A percentile compares a stretch with the other conserved stretches of the same genome.
These are phyloP conservation scores for Barnettozyma vustinii DNA, from an alignment of 805 yeast genomes.

Conservation along the genomic window DNA sequence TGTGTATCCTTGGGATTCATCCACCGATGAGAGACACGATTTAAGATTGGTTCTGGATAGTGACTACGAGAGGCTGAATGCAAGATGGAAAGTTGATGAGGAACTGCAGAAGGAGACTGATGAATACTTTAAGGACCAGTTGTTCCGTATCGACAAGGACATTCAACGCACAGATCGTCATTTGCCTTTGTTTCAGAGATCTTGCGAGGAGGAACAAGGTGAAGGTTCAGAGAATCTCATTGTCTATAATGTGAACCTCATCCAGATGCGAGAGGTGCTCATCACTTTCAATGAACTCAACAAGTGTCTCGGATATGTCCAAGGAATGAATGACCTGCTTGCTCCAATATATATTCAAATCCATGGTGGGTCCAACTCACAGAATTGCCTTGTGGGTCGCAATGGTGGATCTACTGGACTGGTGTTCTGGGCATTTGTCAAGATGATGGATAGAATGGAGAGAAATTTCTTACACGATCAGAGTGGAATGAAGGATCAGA, in stretches of 20 bases:
- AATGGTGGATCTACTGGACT: constrained; percentile 56
- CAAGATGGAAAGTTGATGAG: constrained; percentile 63
- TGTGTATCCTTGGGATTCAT: constrained; percentile 86
- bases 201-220: constrained; percentile 28
- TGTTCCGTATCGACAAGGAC: constrained; percentile 86
- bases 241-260: constrained; percentile 71
- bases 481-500: constrained; percentile 87
- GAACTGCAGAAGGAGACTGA: constrained; percentile 39
- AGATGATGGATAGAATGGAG: constrained; percentile 93
- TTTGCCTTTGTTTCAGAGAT: constrained; percentile 50
- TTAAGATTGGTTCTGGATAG: constrained; percentile 49
- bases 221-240: constrained; percentile 46
- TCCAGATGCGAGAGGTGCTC: constrained; percentile 67
- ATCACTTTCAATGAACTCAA: constrained; percentile 85
- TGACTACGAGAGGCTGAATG: constrained; percentile 58
- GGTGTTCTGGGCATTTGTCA: constrained; percentile 83
- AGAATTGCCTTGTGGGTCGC: neutral
- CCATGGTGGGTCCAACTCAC: constrained; percentile 52
- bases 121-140: constrained; percentile 85
- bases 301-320: constrained; percentile 85
- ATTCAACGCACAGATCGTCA: constrained; percentile 87
- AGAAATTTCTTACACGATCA: constrained; percentile 89
- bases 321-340: constrained; percentile 93
- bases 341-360: constrained; percentile 71
- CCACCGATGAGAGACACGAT: constrained; percentile 59